Evolutionary conservation across 495 filamentous ascomycete species (phyloP).

Genomic region (Lophiotrema nucula): DNA sequence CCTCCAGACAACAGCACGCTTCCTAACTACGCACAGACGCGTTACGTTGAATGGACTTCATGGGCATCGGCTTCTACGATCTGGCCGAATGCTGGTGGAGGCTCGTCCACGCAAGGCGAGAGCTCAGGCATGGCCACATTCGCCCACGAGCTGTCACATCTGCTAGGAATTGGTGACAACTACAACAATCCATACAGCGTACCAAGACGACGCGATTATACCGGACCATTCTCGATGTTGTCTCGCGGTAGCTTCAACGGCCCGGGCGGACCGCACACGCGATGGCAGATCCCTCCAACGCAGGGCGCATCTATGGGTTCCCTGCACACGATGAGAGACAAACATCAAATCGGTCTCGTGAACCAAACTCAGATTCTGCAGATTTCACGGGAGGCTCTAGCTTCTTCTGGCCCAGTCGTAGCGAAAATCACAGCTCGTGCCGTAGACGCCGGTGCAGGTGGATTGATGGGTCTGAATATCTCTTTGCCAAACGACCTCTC

Average conservation of each 20-base stretch:
- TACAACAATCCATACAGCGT: slow-evolving; percentile 46
- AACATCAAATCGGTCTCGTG: slow-evolving; percentile 43
- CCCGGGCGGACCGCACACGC: slow-evolving; percentile 46
- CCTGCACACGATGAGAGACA: slow-evolving; percentile 46
- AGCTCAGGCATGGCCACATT: slow-evolving; percentile 47
- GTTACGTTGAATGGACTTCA: slow-evolving; percentile 47
- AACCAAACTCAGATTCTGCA: slow-evolving; percentile 37
- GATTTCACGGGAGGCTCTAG: slow-evolving; percentile 39
- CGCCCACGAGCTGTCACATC: slow-evolving; percentile 45
- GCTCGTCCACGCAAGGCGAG: slow-evolving; percentile 46
- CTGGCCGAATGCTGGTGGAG: slow-evolving; percentile 47
- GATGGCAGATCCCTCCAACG: slow-evolving; percentile 45
- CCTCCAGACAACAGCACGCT: slow-evolving; percentile 38
- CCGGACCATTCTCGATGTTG: slow-evolving; percentile 46
- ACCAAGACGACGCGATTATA: slow-evolving; percentile 43
- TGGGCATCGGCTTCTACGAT: slow-evolving; percentile 43
- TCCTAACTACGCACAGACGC: slow-evolving; percentile 42
- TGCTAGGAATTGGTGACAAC: slow-evolving; percentile 47
- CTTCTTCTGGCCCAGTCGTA: slow-evolving; percentile 42
- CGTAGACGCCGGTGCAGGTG: slow-evolving; percentile 33
- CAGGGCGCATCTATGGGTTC: slow-evolving; percentile 43
- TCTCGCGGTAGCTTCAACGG: slow-evolving; percentile 46
- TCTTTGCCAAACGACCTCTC: slow-evolving; percentile 37
- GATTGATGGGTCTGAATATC: slow-evolving; percentile 44
- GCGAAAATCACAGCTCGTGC: slow-evolving; percentile 43